These are phyloP conservation scores for Quercus alba DNA, from an alignment of 306 rosid species.

Conservation along the genomic window DNA sequence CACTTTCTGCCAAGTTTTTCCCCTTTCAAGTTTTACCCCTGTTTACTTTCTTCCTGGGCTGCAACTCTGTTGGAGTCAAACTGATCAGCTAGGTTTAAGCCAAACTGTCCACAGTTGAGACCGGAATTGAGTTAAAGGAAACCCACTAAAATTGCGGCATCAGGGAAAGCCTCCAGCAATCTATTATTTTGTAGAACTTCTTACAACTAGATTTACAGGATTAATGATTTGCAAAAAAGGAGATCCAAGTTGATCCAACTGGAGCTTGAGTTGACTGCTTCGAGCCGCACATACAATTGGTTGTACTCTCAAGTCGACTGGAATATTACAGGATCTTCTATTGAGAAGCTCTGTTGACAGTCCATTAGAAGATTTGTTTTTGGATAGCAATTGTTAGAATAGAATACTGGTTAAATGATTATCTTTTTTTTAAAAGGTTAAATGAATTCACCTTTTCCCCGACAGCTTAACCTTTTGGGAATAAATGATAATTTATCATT, in stretches of 20 bases:
- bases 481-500: too few relatives aligned
- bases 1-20: neutral
- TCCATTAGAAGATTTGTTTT: constrained; percentile 9
- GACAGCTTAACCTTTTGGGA: too few relatives aligned
- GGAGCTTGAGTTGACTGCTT: too few relatives aligned
- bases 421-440: too few relatives aligned
- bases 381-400: neutral
- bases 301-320: neutral
- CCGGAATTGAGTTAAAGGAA: neutral
- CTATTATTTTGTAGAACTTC: neutral
- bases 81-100: neutral
- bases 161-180: neutral
- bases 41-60: neutral
- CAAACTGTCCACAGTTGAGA: neutral
- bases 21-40: neutral
- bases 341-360: neutral
- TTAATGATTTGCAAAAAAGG: neutral
- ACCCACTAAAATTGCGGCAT: neutral
- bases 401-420: too few relatives aligned
- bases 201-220: neutral
- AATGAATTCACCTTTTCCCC: too few relatives aligned
- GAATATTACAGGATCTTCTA: neutral
- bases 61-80: neutral
- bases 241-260: neutral
- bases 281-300: neutral